phyloP scores from a whole-genome alignment of 139 green algal genomes.

The Chlorella sp. region DNA sequence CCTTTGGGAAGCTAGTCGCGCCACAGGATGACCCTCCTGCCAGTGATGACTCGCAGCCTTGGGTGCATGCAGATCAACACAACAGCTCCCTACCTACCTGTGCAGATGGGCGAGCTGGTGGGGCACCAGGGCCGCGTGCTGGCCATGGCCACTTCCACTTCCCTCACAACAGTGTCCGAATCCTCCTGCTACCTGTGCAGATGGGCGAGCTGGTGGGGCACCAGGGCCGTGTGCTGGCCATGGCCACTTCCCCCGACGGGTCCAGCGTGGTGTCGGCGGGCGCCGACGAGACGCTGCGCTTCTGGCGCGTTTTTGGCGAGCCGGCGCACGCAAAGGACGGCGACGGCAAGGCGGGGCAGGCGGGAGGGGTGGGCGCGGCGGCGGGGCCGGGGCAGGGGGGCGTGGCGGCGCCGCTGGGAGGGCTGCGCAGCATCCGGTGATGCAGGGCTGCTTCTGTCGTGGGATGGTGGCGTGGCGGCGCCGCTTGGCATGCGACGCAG shows the following conservation, averaged over 20 bases:
- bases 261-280: slow-evolving; percentile 84
- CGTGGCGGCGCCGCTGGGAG: slow-evolving; percentile 10
- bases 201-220: slow-evolving; percentile 90
- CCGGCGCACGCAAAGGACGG: slow-evolving; percentile 22
- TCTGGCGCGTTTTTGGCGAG: slow-evolving; percentile 89
- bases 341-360: neutral
- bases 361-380: neutral
- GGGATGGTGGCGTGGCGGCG: too few species aligned
- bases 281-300: slow-evolving; percentile 92
- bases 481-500: too few species aligned
- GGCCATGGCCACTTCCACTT: slow-evolving; percentile 88
- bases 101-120: slow-evolving; percentile 76
- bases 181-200: slow-evolving; percentile 5
- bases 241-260: slow-evolving; percentile 89
- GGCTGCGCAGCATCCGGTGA: slow-evolving; percentile 38
- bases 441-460: too few species aligned
- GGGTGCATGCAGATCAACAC: too few species aligned
- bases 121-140: slow-evolving; percentile 89
- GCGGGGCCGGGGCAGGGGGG: too few species aligned
- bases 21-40: too few species aligned
- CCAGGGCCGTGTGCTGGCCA: slow-evolving; percentile 86
- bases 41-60: too few species aligned
- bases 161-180: slow-evolving; percentile 88
- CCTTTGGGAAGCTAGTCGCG: too few species aligned
- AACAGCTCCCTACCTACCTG: too few species aligned